These are phyloP conservation scores for Venturia oleaginea DNA, from an alignment of 2,329 filamentous ascomycete species.

Conservation along the genomic window DNA sequence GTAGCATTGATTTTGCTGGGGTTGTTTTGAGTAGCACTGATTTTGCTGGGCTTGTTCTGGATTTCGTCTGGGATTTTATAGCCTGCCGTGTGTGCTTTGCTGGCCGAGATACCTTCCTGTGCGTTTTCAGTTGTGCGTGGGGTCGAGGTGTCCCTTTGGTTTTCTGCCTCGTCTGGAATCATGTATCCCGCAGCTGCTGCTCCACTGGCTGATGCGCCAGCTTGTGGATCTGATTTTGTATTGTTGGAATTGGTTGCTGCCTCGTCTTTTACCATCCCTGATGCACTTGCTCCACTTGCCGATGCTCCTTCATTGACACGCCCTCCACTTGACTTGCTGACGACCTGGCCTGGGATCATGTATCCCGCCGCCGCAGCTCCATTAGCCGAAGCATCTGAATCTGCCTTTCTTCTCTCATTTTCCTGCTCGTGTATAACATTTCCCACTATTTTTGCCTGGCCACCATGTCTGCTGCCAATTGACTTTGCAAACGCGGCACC, in stretches of 20 bases:
- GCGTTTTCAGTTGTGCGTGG: neutral
- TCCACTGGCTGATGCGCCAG: neutral
- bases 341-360: neutral
- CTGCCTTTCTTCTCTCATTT: neutral
- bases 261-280: neutral
- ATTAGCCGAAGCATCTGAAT: neutral
- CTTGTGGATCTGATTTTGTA: conserved; percentile 13
- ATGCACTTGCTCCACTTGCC: conserved; percentile 17
- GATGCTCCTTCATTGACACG: conserved; percentile 15
- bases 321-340: neutral
- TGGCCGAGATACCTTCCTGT: neutral
- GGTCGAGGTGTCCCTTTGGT: neutral
- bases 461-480: conserved; percentile 46
- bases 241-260: neutral
- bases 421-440: conserved; percentile 34
- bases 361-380: neutral
- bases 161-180: neutral
- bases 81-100: neutral
- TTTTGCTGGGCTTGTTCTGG: neutral
- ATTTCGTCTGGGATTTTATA: neutral
- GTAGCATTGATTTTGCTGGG: neutral
- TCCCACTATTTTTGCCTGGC: conserved; percentile 53
- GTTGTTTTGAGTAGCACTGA: neutral
- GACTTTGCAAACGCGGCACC: conserved; percentile 42
- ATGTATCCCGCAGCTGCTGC: neutral